Base-by-base conservation (phyloP, 768 basidiomycete species). In the Leucocoprinus sp. region DNA sequence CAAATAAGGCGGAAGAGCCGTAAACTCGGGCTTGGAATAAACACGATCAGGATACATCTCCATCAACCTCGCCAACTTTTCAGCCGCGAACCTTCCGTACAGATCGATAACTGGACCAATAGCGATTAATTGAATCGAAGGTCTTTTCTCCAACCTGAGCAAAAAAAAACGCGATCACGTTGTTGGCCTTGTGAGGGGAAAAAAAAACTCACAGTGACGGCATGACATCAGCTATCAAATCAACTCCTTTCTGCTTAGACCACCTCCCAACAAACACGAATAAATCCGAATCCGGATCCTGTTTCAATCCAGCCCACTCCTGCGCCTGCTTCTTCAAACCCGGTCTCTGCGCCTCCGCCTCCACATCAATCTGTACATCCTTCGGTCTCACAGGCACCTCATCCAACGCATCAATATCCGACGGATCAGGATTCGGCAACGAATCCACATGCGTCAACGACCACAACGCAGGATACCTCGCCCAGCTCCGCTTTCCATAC, bases 161-260 rank as follows among this genome's bases (percentile, higher is more conserved):
- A 21, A 37, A 15, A 35, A 29, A 42, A 43, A 54, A 21, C 19
- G 17, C 49, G n/a, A 52, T 50, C 37, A 19, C 11, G 4, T 23
- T 26, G 41, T 11, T 28, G 35, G 26, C n/a, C 27, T 11, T 17
- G 24, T 1, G 49, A 27, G 43, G 37, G 33, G 22, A 39, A 14
- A 42, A 53, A 18, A 28, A 39, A 9, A 75, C 86, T 55, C 58
- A 88, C 82, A 96, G 58, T 2, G 78, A 74, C 18, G 92, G 93
- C 87, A 96, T 88, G 51, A 96, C 82, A 64, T 96, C 93, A 7
- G 93, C 93, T 53, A 96, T 96, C 34, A 96, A 69, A 66, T 96
- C 93, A n/a, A 96, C 91, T 65, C 88, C 93, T 64, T 96, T 96
- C 64, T 96, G 93, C 64, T 95, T 96, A 4, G 93, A 96, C 93